These are phyloP conservation scores for Aspergillus proliferans DNA, from an alignment of 2,329 filamentous ascomycete genomes.

Conservation along the genomic window DNA sequence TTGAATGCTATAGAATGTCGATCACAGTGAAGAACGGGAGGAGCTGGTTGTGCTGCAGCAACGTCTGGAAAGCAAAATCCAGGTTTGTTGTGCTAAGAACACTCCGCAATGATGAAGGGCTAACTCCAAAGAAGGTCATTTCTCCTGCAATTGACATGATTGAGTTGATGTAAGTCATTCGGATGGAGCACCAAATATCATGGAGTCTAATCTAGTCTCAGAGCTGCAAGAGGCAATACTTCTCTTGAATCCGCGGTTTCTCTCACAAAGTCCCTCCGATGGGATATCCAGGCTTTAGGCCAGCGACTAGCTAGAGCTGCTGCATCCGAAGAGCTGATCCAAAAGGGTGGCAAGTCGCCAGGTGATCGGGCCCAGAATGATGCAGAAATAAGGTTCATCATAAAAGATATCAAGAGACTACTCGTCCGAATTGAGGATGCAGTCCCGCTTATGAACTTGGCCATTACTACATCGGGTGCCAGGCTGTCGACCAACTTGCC, in stretches of 20 bases:
- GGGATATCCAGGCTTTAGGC: conserved; percentile 75
- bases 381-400: conserved; percentile 61
- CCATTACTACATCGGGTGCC: conserved; percentile 88
- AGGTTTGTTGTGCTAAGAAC: conserved; percentile 43
- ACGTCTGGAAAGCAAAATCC: conserved; percentile 77
- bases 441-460: conserved; percentile 84
- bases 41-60: conserved; percentile 68
- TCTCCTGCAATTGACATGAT: conserved; percentile 89
- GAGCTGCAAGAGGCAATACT: conserved; percentile 67
- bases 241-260: conserved; percentile 78
- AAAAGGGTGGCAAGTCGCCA: conserved; percentile 27
- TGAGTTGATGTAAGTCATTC: conserved; percentile 64
- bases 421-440: conserved; percentile 79
- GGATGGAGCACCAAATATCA: neutral
- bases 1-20: conserved; percentile 50
- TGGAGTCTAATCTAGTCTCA: conserved; percentile 16
- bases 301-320: conserved; percentile 67
- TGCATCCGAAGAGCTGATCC: conserved; percentile 47
- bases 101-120: neutral
- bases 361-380: conserved; percentile 52
- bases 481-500: conserved; percentile 75
- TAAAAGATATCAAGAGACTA: conserved; percentile 67
- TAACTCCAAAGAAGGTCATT: conserved; percentile 55
- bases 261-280: conserved; percentile 74
- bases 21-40: conserved; percentile 59